Conservation (phyloP, 2,329 filamentous ascomycete genomes). For the Microsporum canis region DNA sequence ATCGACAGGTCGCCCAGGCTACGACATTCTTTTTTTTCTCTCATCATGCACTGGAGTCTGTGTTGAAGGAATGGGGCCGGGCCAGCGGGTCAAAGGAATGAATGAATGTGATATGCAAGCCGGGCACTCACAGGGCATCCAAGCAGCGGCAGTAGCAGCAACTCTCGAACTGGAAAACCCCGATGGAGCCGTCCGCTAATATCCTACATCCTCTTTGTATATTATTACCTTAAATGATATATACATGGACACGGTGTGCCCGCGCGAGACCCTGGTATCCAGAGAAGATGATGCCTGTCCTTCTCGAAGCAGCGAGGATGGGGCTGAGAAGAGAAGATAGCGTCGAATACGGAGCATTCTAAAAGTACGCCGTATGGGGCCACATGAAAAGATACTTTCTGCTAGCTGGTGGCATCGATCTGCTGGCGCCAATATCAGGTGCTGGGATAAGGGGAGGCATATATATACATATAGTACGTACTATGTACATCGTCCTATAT, state of each 20-base stretch:
- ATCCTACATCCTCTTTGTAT: background rate
- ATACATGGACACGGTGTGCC: background rate
- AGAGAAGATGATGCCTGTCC: background rate
- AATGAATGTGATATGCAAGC: background rate
- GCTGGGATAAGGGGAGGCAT: background rate
- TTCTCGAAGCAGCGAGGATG: background rate
- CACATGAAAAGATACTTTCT: background rate
- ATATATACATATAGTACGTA: too few relatives aligned
- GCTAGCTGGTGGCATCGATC: background rate
- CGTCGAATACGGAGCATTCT: conserved; percentile 1
- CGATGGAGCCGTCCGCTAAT: background rate
- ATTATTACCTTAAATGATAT: background rate
- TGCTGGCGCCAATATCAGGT: background rate
- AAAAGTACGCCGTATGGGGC: background rate
- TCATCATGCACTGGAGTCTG: background rate
- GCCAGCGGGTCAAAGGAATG: conserved; percentile 1
- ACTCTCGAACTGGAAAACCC: background rate
- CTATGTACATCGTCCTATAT: background rate
- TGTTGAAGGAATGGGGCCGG: background rate
- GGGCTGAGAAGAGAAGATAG: background rate
- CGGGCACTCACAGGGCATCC: background rate
- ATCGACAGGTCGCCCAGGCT: background rate
- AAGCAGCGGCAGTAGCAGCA: background rate
- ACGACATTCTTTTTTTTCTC: background rate
- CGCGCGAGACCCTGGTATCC: background rate